phyloP scores from a whole-genome alignment of 139 green algal genomes.

The Mesotaenium endlicherianum region DNA sequence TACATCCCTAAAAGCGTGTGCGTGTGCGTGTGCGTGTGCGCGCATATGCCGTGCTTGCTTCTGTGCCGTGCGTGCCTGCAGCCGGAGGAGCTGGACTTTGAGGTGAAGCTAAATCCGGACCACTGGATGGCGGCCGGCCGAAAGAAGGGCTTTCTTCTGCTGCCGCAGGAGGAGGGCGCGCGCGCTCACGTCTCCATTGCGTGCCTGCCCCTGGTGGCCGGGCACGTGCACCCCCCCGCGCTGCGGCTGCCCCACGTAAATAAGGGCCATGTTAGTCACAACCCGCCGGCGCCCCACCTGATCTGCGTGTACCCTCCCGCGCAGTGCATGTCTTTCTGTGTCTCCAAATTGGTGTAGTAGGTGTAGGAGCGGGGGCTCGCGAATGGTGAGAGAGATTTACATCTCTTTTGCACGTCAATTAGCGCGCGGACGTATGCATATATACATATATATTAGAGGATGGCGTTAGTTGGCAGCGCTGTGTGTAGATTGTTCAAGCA shows the following conservation, averaged over 20 bases:
- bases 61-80: constrained; percentile 1
- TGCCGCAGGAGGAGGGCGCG: background rate
- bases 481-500: too few species aligned
- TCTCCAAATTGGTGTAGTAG: constrained; percentile 28
- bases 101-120: constrained; percentile 29
- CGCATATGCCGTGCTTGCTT: too few species aligned
- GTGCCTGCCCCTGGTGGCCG: constrained; percentile 16
- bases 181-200: background rate
- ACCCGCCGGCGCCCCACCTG: constrained; percentile 27
- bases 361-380: too few species aligned
- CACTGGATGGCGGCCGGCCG: constrained; percentile 42
- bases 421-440: too few species aligned
- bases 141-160: constrained; percentile 9
- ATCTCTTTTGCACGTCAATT: too few species aligned
- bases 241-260: constrained; percentile 14
- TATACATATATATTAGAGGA: too few species aligned
- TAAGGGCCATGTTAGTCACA: constrained; percentile 9
- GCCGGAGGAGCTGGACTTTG: constrained; percentile 34
- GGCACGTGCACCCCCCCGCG: constrained; percentile 22
- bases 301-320: constrained; percentile 20
- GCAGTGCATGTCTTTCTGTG: constrained; percentile 22
- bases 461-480: too few species aligned
- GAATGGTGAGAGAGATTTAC: too few species aligned
- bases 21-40: too few species aligned
- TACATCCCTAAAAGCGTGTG: too few species aligned